These are phyloP conservation scores for Mucor circinelloides DNA, from an alignment of 371 early-diverging fungal genomes.

Conservation along the genomic window DNA sequence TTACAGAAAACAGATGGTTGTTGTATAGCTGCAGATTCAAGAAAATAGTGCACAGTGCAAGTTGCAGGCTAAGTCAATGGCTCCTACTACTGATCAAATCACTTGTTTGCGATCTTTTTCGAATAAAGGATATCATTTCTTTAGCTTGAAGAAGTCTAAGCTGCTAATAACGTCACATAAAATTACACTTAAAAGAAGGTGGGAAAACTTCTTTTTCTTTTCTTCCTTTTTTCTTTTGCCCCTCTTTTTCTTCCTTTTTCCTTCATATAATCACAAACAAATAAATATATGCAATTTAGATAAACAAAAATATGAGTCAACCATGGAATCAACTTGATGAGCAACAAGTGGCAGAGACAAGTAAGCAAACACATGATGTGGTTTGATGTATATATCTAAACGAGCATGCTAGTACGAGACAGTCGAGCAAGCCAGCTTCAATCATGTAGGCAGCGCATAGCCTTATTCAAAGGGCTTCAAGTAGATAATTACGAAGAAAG, in stretches of 20 bases:
- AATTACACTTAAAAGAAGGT: background rate
- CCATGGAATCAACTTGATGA: slow-evolving; percentile 15
- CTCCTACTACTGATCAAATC: background rate
- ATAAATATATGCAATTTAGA: background rate
- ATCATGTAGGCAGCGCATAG: slow-evolving; percentile 48
- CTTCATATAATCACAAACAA: background rate
- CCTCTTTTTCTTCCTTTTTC: background rate
- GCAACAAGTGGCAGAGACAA: slow-evolving; percentile 10
- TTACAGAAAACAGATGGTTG: background rate
- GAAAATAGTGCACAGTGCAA: too few species aligned
- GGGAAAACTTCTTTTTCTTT: slow-evolving; percentile 1
- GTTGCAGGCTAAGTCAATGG: background rate
- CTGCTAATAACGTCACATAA: background rate
- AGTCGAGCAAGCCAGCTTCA: slow-evolving; percentile 45
- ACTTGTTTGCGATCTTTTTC: background rate
- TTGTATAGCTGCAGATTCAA: background rate
- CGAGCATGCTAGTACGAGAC: slow-evolving; percentile 30
- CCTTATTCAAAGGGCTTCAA: slow-evolving; percentile 51
- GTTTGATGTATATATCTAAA: background rate
- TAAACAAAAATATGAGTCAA: slow-evolving; percentile 9
- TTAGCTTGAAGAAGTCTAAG: background rate
- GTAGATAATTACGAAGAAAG: slow-evolving; percentile 41
- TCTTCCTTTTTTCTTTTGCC: background rate
- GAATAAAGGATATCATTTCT: background rate
- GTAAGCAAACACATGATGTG: background rate